Percentiles rank a stretch among this genome's conserved stretches.
These are phyloP conservation scores for Penicillium sp. DNA, from an alignment of 2,329 filamentous ascomycete species.

Conservation along the genomic window DNA sequence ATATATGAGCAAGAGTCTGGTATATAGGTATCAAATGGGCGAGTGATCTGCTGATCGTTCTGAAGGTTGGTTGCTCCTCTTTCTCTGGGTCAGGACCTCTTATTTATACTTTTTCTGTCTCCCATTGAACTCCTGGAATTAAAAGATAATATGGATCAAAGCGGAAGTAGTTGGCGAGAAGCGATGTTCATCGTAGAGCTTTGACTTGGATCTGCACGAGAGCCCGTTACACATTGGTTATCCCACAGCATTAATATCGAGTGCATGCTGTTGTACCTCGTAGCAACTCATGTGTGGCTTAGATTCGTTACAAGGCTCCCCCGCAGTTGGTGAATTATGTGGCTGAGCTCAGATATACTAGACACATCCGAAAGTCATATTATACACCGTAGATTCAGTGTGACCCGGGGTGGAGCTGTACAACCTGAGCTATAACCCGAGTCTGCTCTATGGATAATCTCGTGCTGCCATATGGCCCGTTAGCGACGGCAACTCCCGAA, in stretches of 20 bases:
- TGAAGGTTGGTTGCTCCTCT: not conserved
- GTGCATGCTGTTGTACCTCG: not conserved
- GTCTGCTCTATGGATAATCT: too few relatives aligned
- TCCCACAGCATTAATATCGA: not conserved
- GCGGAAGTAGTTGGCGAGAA: not conserved
- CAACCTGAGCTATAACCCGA: not conserved
- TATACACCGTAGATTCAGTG: not conserved
- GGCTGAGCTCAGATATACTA: not conserved
- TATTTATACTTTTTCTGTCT: constrained; percentile 2
- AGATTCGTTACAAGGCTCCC: accelerated
- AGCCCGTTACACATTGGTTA: not conserved
- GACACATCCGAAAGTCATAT: not conserved
- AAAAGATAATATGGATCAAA: not conserved
- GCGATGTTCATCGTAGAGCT: not conserved
- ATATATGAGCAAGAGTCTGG: too few relatives aligned
- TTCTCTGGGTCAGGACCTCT: not conserved
- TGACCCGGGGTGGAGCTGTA: not conserved
- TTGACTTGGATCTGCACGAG: not conserved
- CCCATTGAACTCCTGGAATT: not conserved
- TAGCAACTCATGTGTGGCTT: not conserved
- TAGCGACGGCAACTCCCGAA: too few relatives aligned
- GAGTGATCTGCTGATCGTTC: not conserved
- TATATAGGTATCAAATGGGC: not conserved
- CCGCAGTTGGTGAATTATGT: not conserved
- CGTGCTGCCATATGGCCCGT: too few relatives aligned